Conservation (phyloP, 441 rosid genomes). For the Mallotus repandus region DNA sequence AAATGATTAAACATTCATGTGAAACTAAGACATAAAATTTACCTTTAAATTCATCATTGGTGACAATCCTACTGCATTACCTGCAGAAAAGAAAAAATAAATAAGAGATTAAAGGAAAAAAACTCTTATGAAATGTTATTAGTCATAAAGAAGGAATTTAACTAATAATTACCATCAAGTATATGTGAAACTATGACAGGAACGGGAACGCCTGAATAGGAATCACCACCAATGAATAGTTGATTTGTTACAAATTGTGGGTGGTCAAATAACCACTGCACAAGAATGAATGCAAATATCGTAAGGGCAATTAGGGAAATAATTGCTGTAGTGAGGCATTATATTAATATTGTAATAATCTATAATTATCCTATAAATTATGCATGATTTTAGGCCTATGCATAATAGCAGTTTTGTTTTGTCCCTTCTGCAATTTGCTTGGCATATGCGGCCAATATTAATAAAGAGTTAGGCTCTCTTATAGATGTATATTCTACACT, state of each 20-base stretch:
- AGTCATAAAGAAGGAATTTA: not conserved
- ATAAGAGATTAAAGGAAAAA: no score
- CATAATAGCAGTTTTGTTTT: no score
- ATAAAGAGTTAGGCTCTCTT: no score
- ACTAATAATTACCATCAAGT: constrained; percentile 10
- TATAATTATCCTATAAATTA: no score
- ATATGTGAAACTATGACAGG: constrained; percentile 9
- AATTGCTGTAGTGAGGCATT: no score
- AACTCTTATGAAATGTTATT: not conserved
- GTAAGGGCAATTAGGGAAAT: no score
- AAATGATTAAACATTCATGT: no score
- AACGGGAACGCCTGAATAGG: constrained; percentile 14
- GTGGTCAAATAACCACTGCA: constrained; percentile 20
- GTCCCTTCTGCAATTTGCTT: no score
- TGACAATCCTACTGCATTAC: constrained; percentile 13
- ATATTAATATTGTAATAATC: no score
- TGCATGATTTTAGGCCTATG: no score
- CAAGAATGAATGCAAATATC: not conserved
- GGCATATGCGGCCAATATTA: no score
- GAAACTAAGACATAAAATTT: not conserved
- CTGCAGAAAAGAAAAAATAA: not conserved
- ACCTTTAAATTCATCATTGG: constrained; percentile 21
- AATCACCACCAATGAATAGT: constrained; percentile 16
- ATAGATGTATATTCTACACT: no score
- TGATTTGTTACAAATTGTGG: constrained; percentile 9